phyloP scores from a whole-genome alignment of 169 alveolate genomes.

The Cryptosporidium parvum region DNA sequence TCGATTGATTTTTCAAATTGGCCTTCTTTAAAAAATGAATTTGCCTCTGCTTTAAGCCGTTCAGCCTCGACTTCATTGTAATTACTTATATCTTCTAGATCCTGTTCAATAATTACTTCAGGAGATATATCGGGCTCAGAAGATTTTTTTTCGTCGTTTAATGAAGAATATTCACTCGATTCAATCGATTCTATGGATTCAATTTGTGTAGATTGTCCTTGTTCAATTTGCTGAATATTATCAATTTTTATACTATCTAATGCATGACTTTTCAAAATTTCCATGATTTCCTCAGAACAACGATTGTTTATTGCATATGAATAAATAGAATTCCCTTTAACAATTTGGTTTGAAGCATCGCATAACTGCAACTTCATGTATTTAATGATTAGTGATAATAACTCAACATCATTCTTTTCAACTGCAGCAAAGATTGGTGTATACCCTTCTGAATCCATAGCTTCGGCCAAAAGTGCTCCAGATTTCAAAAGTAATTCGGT shows the following conservation, averaged over 20 bases:
- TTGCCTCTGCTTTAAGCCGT: constrained; percentile 40
- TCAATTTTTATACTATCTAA: constrained; percentile 26
- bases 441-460: constrained; percentile 65
- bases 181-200: constrained; percentile 8
- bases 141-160: neutral
- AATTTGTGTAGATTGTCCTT: neutral
- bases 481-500: constrained; percentile 42
- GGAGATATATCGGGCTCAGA: neutral
- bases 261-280: constrained; percentile 34
- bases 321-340: constrained; percentile 48
- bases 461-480: constrained; percentile 36
- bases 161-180: constrained; percentile 4
- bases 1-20: constrained; percentile 7
- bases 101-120: constrained; percentile 15
- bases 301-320: constrained; percentile 29
- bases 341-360: constrained; percentile 16
- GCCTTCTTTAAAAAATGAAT: constrained; percentile 33
- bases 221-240: neutral
- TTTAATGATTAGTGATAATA: constrained; percentile 24
- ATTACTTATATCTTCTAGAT: constrained; percentile 8
- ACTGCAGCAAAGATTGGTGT: constrained; percentile 59
- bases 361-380: constrained; percentile 32
- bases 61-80: constrained; percentile 41
- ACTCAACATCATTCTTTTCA: constrained; percentile 42
- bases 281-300: constrained; percentile 38